Evolutionary conservation across 306 rosid species (phyloP).

Genomic region (Macrotyloma uniflorum): DNA sequence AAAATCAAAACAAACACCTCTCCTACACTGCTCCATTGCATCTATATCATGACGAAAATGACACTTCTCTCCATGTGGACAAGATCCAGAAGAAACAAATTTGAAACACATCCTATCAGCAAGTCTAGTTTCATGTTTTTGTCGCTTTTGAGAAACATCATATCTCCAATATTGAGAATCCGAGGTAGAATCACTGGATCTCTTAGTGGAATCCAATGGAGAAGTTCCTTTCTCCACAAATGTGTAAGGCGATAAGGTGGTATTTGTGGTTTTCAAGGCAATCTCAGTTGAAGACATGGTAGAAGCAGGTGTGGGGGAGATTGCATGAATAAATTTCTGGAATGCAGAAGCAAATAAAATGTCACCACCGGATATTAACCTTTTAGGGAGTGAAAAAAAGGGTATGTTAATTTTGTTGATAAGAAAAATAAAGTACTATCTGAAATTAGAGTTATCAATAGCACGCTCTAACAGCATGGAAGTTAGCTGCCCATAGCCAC

Average conservation of each 20-base stretch:
- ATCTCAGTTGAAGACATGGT: constrained; percentile 81
- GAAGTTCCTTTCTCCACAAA: constrained; percentile 42
- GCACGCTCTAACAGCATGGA: background rate
- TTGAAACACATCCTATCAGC: constrained; percentile 81
- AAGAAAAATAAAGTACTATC: constrained; percentile 18
- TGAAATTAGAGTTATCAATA: background rate
- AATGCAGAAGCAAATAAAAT: constrained; percentile 35
- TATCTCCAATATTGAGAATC: constrained; percentile 97
- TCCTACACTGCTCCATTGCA: constrained; percentile 75
- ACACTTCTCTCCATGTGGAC: constrained; percentile 87
- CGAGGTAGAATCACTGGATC: constrained; percentile 55
- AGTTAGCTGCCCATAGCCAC: background rate
- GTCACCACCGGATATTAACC: constrained; percentile 34
- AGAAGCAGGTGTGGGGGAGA: constrained; percentile 93
- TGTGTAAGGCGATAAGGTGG: constrained; percentile 80
- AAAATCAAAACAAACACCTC: constrained; percentile 95
- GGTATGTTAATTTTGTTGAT: background rate
- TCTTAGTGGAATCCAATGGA: constrained; percentile 60
- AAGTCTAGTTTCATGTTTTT: constrained; percentile 64
- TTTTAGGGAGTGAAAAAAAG: background rate
- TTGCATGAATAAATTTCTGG: constrained; percentile 97
- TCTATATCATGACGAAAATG: constrained; percentile 77
- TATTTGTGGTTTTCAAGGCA: constrained; percentile 65
- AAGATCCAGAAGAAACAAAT: constrained; percentile 82
- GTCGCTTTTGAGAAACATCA: constrained; percentile 86